These are phyloP conservation scores for Ophiostoma perfectum DNA, from an alignment of 2,329 filamentous ascomycete genomes.

Conservation along the genomic window DNA sequence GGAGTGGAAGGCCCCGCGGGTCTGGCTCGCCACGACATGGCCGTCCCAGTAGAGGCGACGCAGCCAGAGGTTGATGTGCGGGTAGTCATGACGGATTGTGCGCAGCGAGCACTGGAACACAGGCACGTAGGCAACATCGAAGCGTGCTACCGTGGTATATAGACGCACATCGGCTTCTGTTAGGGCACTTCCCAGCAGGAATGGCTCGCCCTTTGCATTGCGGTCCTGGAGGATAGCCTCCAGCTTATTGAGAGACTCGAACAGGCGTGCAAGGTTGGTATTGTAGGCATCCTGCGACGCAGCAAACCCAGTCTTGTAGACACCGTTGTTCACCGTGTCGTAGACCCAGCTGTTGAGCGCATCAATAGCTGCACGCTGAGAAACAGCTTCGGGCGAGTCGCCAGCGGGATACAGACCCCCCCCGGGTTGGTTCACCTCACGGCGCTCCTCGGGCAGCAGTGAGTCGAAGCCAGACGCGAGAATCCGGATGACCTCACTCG, in stretches of 20 bases:
- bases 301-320: slow-evolving; percentile 59
- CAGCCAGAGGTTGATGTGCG: slow-evolving; percentile 65
- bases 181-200: neutral
- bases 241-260: neutral
- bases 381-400: slow-evolving; percentile 57
- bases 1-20: neutral
- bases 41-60: slow-evolving; percentile 51
- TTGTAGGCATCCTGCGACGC: slow-evolving; percentile 36
- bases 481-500: neutral
- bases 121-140: slow-evolving; percentile 63
- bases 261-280: neutral
- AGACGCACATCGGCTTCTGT: neutral
- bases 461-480: neutral
- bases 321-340: slow-evolving; percentile 44
- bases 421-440: slow-evolving; percentile 4
- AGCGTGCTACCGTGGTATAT: slow-evolving; percentile 49
- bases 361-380: slow-evolving; percentile 58
- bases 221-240: neutral
- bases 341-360: slow-evolving; percentile 65
- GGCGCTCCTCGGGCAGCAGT: neutral
- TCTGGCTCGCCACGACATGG: neutral
- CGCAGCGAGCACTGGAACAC: slow-evolving; percentile 62
- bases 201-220: neutral
- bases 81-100: slow-evolving; percentile 61
- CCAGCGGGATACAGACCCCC: neutral